Evolutionary conservation across 805 yeast genomes (phyloP).

Genomic region (baker's yeast (Saccharomyces cerevisiae)): DNA sequence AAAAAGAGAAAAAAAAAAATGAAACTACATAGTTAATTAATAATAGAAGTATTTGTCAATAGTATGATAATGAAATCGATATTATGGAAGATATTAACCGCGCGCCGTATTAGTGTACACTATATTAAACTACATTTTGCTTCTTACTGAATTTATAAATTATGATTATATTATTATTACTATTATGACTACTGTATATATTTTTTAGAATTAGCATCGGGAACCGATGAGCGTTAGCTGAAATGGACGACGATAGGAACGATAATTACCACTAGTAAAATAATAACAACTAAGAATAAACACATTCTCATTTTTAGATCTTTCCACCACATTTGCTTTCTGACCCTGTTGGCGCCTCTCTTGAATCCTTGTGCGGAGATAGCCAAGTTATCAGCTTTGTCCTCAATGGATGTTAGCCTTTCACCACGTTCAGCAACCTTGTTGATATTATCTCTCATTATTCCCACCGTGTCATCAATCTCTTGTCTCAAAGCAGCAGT

Average conservation of each 20-base stretch:
- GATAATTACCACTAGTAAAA: conserved; percentile 74
- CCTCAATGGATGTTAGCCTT: conserved; percentile 82
- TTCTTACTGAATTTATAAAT: neutral
- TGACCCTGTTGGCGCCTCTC: conserved; percentile 92
- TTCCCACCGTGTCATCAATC: conserved; percentile 92
- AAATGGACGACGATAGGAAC: conserved; percentile 93
- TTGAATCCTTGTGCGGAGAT: conserved; percentile 90
- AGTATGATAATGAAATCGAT: neutral
- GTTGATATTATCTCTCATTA: conserved; percentile 95
- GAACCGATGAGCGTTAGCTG: conserved; percentile 24
- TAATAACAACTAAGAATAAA: conserved; percentile 68
- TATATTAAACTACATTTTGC: neutral
- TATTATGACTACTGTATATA: neutral
- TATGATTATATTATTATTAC: neutral
- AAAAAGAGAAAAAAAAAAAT: neutral
- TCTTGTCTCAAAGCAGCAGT: conserved; percentile 86
- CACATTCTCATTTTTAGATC: conserved; percentile 95
- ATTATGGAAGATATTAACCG: neutral
- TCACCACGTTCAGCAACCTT: conserved; percentile 93
- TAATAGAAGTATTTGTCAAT: neutral
- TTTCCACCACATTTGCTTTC: conserved; percentile 99
- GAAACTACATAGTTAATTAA: neutral
- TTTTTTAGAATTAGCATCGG: neutral
- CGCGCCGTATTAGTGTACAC: neutral
- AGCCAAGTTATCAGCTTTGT: conserved; percentile 86